A percentile compares a stretch with the other conserved stretches of the same genome.
Evolutionary conservation across 2,329 filamentous ascomycete genomes (phyloP).

Genomic region (Colletotrichum agaves): DNA sequence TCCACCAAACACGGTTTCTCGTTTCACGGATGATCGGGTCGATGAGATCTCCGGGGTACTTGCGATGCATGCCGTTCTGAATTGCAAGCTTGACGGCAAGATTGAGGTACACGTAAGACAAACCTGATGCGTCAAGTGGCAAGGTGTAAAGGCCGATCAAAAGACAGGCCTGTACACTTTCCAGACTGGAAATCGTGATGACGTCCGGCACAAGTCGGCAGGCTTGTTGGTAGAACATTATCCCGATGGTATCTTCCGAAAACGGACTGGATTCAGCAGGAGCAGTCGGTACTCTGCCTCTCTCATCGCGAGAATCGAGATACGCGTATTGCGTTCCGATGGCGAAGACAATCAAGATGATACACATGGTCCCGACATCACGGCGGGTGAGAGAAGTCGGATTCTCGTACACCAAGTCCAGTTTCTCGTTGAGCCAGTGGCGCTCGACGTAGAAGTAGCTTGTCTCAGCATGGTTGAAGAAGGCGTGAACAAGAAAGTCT

Average conservation of each 20-base stretch:
- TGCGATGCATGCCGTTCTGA: constrained; percentile 69
- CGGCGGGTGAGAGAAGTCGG: constrained; percentile 50
- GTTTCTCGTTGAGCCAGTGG: constrained; percentile 53
- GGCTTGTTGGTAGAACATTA: constrained; percentile 67
- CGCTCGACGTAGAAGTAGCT: constrained; percentile 61
- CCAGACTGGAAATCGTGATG: constrained; percentile 65
- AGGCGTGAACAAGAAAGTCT: constrained; percentile 57
- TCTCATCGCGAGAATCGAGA: constrained; percentile 48
- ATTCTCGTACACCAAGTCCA: constrained; percentile 55
- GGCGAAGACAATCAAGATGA: constrained; percentile 59
- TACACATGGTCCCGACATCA: constrained; percentile 55
- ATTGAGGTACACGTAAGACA: constrained; percentile 67
- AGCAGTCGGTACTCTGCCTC: constrained; percentile 24
- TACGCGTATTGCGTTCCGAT: constrained; percentile 64
- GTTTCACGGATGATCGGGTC: constrained; percentile 61
- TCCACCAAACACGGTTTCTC: constrained; percentile 68
- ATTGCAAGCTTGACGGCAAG: constrained; percentile 67
- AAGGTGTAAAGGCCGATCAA: constrained; percentile 66
- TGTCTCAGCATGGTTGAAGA: constrained; percentile 59
- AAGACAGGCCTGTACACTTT: constrained; percentile 68
- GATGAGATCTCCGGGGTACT: constrained; percentile 58
- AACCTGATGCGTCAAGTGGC: constrained; percentile 65
- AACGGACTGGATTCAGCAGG: constrained; percentile 41
- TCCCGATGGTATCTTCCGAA: constrained; percentile 64
- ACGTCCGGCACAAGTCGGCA: constrained; percentile 65